Base-by-base conservation (phyloP, 208 protist species). In the Endotrypanum monterogeii region DNA sequence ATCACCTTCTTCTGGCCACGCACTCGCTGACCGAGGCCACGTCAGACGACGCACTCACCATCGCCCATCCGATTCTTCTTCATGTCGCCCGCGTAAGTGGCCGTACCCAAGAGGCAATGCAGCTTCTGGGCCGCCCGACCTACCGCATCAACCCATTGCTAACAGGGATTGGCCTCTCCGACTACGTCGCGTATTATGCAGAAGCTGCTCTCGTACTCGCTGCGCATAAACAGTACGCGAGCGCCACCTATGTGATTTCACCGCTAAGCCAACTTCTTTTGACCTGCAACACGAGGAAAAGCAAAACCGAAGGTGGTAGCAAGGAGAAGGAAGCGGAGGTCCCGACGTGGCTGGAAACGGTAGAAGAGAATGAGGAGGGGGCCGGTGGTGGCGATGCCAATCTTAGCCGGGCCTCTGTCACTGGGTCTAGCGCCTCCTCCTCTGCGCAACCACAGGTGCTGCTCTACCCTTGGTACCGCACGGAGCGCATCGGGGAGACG, bases 121-220 rank as follows among this genome's bases (percentile, higher is more conserved):
- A 67, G 7, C 60, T 92, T 20, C 83, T 92, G 67, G 72, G 52
- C 28, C 78, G 84, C 2, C 77, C 89, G 9, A 71, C 91, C 39
- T 63, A 75, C 39, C 46, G n/a, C 25, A 74, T 88, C 23, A 75
- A 58, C 61, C 74, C 78, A 3, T 71, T 62, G 12, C 50, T 79
- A 11, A 87, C 84, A 3, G 87, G 90, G 16, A 79, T 87, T 0
- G 69, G 73, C 37, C 20, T 88, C 12, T 52, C 65, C 1, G 83
- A 89, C 76, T 88, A 84, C 71, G 69, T 87, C 23, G 55, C 57
- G 16, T 92, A 91, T 66, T 86, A 86, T 65, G 68, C 65, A 16
- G 80, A 90, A 55, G 86, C 82, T 8, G 88, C 78, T 11, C 57
- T 89, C 12, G 65, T 92, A 12, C 75, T 88, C 41, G 77, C 76